These are phyloP conservation scores for Scleromitrula shiraiana DNA, from an alignment of 2,329 filamentous ascomycete genomes.

Conservation along the genomic window DNA sequence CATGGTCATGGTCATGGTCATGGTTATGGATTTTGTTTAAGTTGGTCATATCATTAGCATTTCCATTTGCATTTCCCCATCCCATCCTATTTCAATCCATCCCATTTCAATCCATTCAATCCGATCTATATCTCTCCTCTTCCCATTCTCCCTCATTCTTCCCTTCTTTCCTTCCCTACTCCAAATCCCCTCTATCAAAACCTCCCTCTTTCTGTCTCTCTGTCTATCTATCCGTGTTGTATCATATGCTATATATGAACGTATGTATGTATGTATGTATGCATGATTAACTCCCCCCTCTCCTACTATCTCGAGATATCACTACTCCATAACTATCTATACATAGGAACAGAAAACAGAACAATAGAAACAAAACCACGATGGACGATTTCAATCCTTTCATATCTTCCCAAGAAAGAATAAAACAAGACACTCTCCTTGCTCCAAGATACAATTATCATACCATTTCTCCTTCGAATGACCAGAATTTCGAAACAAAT, in stretches of 20 bases:
- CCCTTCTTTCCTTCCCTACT: background rate
- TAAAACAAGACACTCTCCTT: no score
- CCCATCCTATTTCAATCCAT: background rate
- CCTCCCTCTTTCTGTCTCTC: background rate
- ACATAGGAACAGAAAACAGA: constrained; percentile 4
- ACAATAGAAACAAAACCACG: background rate
- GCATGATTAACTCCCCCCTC: background rate
- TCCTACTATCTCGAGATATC: background rate
- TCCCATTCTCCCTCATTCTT: background rate
- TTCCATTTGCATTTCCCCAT: background rate
- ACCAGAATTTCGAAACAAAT: no score
- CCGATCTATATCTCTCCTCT: background rate
- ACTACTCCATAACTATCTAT: background rate
- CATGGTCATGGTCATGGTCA: no score
- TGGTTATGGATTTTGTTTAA: background rate
- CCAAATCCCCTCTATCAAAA: background rate
- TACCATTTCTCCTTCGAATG: no score
- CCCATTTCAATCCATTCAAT: background rate
- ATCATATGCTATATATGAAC: no score
- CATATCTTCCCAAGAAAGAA: background rate
- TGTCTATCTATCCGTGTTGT: constrained; percentile 2
- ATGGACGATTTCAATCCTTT: background rate
- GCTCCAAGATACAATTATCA: background rate
- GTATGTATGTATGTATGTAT: constrained; percentile 7
- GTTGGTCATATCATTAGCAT: constrained; percentile 8